Evolutionary conservation across 2,329 filamentous ascomycete genomes (phyloP), one percentile per base, ranked within the genome.

Genomic region (Zasmidium citrigriseum): DNA sequence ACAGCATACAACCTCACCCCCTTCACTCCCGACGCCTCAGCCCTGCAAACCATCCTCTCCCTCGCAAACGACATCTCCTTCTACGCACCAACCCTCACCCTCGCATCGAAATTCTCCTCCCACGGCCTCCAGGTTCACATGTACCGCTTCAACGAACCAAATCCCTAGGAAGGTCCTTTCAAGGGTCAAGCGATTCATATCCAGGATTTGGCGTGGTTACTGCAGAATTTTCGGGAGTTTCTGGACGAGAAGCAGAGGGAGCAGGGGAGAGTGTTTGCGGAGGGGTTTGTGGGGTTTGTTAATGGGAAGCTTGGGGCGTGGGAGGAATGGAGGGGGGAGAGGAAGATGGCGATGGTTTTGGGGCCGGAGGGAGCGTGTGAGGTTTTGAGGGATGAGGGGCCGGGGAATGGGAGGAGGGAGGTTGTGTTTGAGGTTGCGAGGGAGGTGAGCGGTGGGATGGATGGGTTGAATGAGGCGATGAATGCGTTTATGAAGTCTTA

Each of bases 101-200:
- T 78, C 24, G 79, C 78, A 2, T 14, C 7, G 27, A 61, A 71
- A 48, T 53, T 38, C 11, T 25, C 64, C 12, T 41, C 47, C 1
- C 24, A 46, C 1, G 25, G n/a, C 18, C 62, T 66, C 50, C 50
- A 57, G 10, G 62, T 62, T 67, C 76, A 76, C 57, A 69, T 77
- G 4, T 79, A 78, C 60, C 72, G 76, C 47, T 80, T 81, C 72
- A 79, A 80, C 56, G 78, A 80, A 55, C 71, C 70, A 0, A 82
- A 81, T 58, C 77, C 78, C 0, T 82, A 77, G 76, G 71, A 76
- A 0, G 79, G 79, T 0, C 69, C 69, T 64, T 66, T 58, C 67
- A 73, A 77, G 57, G 76, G 75, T 1, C 63, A 68, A 22, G 68
- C 77, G 0, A 73, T 68, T 1, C 79, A 82, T 60, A 75, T 80